Base-by-base conservation (phyloP, 345 rosid species). In the Trapa incisa region DNA sequence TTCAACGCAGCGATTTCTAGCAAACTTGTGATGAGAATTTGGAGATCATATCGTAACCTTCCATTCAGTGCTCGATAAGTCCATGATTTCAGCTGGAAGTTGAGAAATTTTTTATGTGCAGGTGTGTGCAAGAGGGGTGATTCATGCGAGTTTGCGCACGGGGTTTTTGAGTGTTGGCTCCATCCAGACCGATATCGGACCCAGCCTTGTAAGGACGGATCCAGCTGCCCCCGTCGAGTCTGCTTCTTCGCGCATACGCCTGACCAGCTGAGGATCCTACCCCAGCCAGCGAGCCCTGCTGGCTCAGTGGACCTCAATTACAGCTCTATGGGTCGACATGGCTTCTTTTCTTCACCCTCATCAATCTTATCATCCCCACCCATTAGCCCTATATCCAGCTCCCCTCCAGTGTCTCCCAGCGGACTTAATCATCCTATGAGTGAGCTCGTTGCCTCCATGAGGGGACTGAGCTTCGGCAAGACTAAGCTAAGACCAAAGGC, bases 131-230 rank as follows among this genome's bases (percentile, higher is more conserved):
- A 57, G 68, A 68, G 65, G 58, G 75, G 76, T 0, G 76, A 73
- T 3, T 0, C 68, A 0, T 73, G 72, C 61, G 76, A 73, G 65
- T 73, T 62, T 29, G 76, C 76, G 1, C 76, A 73, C 57, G 97
- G 97, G 0, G 97, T 91, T 0, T 91, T 88, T 17, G 96, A 88
- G 87, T 91, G 89, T 68, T 91, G 97, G 97, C 86, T 91, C 3
- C 97, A 91, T 67, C 96, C 97, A 4, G 80, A 84, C 0, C 84
- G 91, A 4, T 89, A 92, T 73, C 83, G 97, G 2, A 89, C 97
- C 11, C 92, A 84, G 72, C 92, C 91, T 1, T 89, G 97, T 68
- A 91, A 91, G 66, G 97, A 89, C 37, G 96, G 97, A 0, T 78
- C 73, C 1, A 78, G 73, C 71, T 87, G 96, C 74, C 75, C 75